phyloP scores from a whole-genome alignment of 257 asterid genomes.

The Oldenlandia corymbosa region DNA sequence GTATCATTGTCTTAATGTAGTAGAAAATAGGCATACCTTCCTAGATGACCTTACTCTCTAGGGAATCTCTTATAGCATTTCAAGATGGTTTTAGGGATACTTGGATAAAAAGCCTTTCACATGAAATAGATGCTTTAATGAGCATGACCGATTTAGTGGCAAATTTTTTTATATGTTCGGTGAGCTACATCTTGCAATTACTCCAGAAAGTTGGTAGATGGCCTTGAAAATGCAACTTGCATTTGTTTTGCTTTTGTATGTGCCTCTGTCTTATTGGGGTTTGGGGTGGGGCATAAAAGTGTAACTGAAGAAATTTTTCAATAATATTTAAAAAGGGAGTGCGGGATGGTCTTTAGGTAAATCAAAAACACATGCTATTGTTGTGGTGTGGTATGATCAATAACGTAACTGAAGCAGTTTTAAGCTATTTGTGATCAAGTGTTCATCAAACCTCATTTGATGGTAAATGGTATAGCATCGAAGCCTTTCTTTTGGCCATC shows the following conservation, averaged over 20 bases:
- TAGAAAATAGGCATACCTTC: background rate
- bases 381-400: background rate
- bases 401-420: background rate
- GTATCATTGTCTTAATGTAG: background rate
- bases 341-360: too few relatives aligned
- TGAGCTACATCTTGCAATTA: background rate
- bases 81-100: background rate
- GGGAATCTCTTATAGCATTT: background rate
- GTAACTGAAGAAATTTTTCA: too few relatives aligned
- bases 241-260: too few relatives aligned
- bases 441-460: background rate
- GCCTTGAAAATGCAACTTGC: too few relatives aligned
- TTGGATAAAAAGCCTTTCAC: background rate
- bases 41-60: background rate
- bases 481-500: background rate
- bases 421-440: background rate
- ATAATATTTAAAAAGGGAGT: too few relatives aligned
- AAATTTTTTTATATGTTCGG: background rate
- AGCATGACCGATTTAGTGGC: background rate
- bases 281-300: too few relatives aligned
- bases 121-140: background rate
- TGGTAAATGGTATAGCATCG: background rate
- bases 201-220: background rate
- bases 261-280: too few relatives aligned
- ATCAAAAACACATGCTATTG: background rate